A percentile compares a stretch with the other conserved stretches of the same genome.
Conservation (phyloP, 768 basidiomycete species). For the Pisolithus marmoratus region DNA sequence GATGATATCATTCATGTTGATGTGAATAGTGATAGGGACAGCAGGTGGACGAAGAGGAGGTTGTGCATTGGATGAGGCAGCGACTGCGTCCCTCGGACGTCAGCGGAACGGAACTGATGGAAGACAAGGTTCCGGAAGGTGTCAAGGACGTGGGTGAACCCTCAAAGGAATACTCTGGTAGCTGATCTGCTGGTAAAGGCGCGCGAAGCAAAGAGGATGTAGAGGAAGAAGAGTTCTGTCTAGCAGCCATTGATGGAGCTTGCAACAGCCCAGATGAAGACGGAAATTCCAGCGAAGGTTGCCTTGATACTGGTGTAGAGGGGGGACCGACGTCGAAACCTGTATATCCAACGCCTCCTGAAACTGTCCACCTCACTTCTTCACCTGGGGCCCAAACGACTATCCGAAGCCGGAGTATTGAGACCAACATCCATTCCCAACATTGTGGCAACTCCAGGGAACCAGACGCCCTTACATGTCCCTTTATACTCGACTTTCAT, state of each 20-base stretch:
- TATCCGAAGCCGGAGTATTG: conserved; percentile 61
- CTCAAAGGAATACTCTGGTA: conserved; percentile 77
- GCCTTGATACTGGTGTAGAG: conserved; percentile 35
- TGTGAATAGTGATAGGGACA: conserved; percentile 62
- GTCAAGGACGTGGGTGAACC: conserved; percentile 46
- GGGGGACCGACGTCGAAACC: conserved; percentile 58
- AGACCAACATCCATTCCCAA: conserved; percentile 73
- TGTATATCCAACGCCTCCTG: conserved; percentile 62
- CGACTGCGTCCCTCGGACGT: conserved; percentile 32
- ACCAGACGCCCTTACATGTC: conserved; percentile 74
- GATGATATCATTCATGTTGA: conserved; percentile 76
- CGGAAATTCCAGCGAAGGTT: conserved; percentile 45
- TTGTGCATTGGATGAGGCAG: conserved; percentile 30
- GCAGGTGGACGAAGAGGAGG: conserved; percentile 39
- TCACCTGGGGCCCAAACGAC: conserved; percentile 57
- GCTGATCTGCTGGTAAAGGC: conserved; percentile 58
- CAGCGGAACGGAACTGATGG: conserved; percentile 31
- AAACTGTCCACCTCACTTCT: conserved; percentile 52
- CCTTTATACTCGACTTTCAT: conserved; percentile 69
- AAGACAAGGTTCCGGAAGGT: conserved; percentile 37
- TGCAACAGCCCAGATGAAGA: conserved; percentile 14
- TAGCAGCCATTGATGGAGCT: conserved; percentile 23
- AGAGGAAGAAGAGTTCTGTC: conserved; percentile 39
- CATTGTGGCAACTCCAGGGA: conserved; percentile 75
- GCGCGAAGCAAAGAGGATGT: conserved; percentile 67